Percentiles rank a stretch among this genome's conserved stretches.
phyloP scores from a whole-genome alignment of 768 basidiomycete species.

The Thelephora ganbajun region DNA sequence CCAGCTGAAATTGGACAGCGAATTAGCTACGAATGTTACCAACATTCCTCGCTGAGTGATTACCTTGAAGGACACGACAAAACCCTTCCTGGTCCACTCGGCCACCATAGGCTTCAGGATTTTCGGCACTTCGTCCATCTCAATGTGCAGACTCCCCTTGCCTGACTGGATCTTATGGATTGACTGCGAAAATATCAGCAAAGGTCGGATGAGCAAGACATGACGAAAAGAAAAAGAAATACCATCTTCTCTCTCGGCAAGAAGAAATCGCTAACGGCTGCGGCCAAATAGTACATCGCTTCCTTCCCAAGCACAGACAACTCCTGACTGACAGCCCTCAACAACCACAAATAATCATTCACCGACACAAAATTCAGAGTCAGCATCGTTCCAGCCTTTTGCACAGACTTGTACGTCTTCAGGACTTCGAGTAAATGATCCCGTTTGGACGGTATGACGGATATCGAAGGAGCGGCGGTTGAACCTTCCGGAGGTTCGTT shows the following conservation, averaged over 20 bases:
- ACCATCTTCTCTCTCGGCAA: slow-evolving; percentile 86
- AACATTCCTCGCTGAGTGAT: too few species aligned
- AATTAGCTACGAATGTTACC: too few species aligned
- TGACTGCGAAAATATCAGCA: slow-evolving; percentile 33
- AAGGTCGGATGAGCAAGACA: neutral
- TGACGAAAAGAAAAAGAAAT: slow-evolving; percentile 16
- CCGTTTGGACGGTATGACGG: slow-evolving; percentile 53
- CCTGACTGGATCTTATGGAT: slow-evolving; percentile 99
- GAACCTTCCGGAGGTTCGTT: slow-evolving; percentile 12
- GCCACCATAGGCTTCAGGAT: slow-evolving; percentile 85
- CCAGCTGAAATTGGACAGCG: too few species aligned
- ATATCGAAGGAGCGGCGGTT: neutral
- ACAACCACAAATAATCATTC: slow-evolving; percentile 89
- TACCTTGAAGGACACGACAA: slow-evolving; percentile 96
- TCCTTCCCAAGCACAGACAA: slow-evolving; percentile 53
- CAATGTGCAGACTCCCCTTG: slow-evolving; percentile 83
- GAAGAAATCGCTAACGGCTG: slow-evolving; percentile 98
- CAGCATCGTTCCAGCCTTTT: slow-evolving; percentile 58
- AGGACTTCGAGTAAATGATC: slow-evolving; percentile 58
- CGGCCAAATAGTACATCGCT: slow-evolving; percentile 92
- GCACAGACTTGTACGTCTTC: slow-evolving; percentile 67
- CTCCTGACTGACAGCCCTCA: slow-evolving; percentile 72
- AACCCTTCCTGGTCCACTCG: slow-evolving; percentile 87
- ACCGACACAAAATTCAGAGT: slow-evolving; percentile 88
- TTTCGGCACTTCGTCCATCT: slow-evolving; percentile 99